phyloP scores from a whole-genome alignment of 2,329 filamentous ascomycete genomes.

The Ceratocystis colombiana region DNA sequence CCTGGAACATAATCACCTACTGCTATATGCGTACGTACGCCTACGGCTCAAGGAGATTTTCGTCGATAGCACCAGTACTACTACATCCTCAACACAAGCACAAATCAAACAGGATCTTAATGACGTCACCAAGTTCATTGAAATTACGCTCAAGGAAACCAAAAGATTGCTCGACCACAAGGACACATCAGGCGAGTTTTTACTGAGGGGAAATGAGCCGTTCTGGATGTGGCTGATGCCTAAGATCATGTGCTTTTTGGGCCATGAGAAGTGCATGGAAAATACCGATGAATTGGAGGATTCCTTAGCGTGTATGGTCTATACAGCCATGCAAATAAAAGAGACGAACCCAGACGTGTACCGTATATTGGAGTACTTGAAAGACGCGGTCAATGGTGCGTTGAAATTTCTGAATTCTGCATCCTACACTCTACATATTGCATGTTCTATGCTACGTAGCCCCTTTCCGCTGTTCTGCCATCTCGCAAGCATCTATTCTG shows the following conservation, averaged over 20 bases:
- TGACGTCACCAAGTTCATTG: conserved; percentile 62
- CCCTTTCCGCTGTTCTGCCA: no score
- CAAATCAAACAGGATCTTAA: conserved; percentile 35
- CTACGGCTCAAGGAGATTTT: conserved; percentile 63
- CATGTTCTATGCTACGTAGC: no score
- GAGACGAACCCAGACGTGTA: conserved; percentile 22
- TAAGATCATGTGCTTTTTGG: conserved; percentile 47
- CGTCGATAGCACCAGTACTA: conserved; percentile 19
- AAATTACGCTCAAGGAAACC: conserved; percentile 63
- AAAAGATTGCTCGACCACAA: conserved; percentile 53
- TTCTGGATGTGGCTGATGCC: conserved; percentile 57
- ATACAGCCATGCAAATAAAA: conserved; percentile 24
- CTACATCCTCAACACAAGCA: not conserved
- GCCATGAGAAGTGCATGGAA: conserved; percentile 37
- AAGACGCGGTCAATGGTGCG: conserved; percentile 25
- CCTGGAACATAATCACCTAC: conserved; percentile 67
- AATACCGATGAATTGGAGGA: conserved; percentile 22
- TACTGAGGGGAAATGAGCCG: conserved; percentile 49
- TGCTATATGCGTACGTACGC: conserved; percentile 73
- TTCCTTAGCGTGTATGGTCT: conserved; percentile 23
- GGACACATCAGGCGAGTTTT: conserved; percentile 35
- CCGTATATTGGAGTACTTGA: conserved; percentile 24
- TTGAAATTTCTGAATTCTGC: not conserved
- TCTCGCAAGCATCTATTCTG: not conserved
- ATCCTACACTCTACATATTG: no score